These are phyloP conservation scores for Paraphoma sp. DNA, from an alignment of 2,329 filamentous ascomycete genomes.

Conservation along the genomic window DNA sequence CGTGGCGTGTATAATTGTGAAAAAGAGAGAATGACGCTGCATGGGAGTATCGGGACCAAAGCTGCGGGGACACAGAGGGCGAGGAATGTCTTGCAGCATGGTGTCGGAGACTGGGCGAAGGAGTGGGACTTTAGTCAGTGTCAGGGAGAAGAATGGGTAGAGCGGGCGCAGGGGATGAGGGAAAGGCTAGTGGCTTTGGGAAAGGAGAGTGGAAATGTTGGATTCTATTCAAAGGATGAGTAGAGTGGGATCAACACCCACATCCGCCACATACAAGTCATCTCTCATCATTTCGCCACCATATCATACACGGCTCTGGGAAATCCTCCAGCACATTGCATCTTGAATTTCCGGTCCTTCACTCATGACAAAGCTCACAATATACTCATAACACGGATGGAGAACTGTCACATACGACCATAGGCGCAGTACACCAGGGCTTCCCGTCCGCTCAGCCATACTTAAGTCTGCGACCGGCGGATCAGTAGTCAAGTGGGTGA, in stretches of 20 bases:
- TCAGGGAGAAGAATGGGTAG: slow-evolving; percentile 61
- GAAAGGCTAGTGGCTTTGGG: slow-evolving; percentile 68
- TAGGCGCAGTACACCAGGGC: not conserved
- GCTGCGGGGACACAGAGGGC: slow-evolving; percentile 64
- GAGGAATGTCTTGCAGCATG: slow-evolving; percentile 78
- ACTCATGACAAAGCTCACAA: not conserved
- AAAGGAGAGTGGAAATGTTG: slow-evolving; percentile 65
- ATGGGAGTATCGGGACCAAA: slow-evolving; percentile 72
- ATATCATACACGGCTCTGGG: too few species aligned
- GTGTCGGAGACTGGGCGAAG: slow-evolving; percentile 70
- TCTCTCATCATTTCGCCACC: too few species aligned
- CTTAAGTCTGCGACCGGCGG: slow-evolving; percentile 1
- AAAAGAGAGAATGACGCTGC: slow-evolving; percentile 72
- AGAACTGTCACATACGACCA: slow-evolving; percentile 4
- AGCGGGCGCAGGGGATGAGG: slow-evolving; percentile 69
- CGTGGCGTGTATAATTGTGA: slow-evolving; percentile 68
- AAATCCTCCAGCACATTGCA: too few species aligned
- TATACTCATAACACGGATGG: not conserved
- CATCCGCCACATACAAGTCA: too few species aligned
- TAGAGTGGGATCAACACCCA: slow-evolving; percentile 5
- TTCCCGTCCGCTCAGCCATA: slow-evolving; percentile 6
- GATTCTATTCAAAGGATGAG: slow-evolving; percentile 55
- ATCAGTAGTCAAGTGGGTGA: slow-evolving; percentile 9
- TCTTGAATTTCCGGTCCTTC: not conserved
- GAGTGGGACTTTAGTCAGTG: slow-evolving; percentile 62